Evolutionary conservation across 2,329 filamentous ascomycete genomes (phyloP), one percentile per base, ranked within the genome.

Genomic region (Calycina marina): DNA sequence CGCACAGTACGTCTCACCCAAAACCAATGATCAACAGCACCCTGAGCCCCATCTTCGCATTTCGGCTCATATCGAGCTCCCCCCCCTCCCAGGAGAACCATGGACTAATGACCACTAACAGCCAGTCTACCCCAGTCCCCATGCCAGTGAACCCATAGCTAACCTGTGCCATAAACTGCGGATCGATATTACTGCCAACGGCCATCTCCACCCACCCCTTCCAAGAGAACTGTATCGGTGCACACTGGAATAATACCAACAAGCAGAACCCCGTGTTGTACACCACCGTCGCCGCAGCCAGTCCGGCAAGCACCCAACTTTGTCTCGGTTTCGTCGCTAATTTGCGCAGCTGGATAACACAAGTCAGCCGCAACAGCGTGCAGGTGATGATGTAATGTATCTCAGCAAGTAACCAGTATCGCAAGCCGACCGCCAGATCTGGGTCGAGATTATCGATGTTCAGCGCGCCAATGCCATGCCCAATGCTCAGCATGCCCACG

Each of bases 191-290:
- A n/a, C 20, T 22, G n/a, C n/a, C n/a, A n/a, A n/a, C n/a, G 20
- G 20, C 20, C 20, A 22, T 22, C 20, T 22, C 20, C n/a, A 53
- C 38, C 10, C 54, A 44, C 40, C 55, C 56, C 28, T 55, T 47
- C 62, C 65, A 69, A 42, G 67, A 68, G 41, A 55, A 64, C 3
- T 53, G 53, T 1, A 61, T 47, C 0, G 66, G 65, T 0, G 40
- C 49, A 47, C 66, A 69, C 40, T 69, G 65, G 10, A 69, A 56
- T 0, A 63, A 40, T 5, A 61, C 56, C 35, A 65, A 43, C 43
- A 65, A 59, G 49, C 64, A 64, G 46, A 57, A 58, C 25, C 50
- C 41, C 28, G 51, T 28, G 24, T 50, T 50, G 40, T 57, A 62
- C 5, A 53, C 8, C 20, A 22, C 20, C 20, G n/a, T 22, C 8